These are phyloP conservation scores for Mrakiaceae sp. DNA, from an alignment of 1,284 basidiomycete genomes.

Conservation along the genomic window DNA sequence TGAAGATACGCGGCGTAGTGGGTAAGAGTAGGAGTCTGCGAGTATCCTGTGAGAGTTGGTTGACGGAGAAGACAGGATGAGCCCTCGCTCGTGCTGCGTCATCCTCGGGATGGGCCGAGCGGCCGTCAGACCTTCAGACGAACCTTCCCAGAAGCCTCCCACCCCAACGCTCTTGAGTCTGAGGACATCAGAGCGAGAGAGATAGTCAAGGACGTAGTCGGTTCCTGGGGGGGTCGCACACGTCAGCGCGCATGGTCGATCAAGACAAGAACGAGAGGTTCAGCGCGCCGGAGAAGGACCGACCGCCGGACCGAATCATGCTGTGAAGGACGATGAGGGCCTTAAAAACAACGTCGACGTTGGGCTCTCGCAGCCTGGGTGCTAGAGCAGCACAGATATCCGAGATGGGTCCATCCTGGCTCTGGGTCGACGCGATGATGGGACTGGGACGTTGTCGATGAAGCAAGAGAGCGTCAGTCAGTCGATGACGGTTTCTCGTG, in stretches of 20 bases:
- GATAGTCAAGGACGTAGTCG: constrained; percentile 74
- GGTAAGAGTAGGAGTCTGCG: constrained; percentile 71
- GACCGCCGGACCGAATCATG: constrained; percentile 74
- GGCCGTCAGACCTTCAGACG: constrained; percentile 18
- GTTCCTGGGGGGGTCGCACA: constrained; percentile 41
- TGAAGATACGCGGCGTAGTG: constrained; percentile 86
- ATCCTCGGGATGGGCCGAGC: no score
- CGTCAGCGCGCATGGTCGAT: no score
- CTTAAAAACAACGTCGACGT: constrained; percentile 90
- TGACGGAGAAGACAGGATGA: constrained; percentile 4
- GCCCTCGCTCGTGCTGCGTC: no score
- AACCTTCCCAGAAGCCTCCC: constrained; percentile 66
- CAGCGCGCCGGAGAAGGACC: no score
- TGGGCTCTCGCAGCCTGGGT: constrained; percentile 75
- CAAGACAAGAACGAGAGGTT: no score
- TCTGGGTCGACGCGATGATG: constrained; percentile 88
- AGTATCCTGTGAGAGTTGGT: constrained; percentile 48
- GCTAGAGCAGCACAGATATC: constrained; percentile 83
- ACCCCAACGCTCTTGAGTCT: constrained; percentile 63
- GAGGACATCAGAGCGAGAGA: constrained; percentile 67
- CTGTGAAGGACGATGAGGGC: constrained; percentile 88
- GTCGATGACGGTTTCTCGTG: background rate
- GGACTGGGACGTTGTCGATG: constrained; percentile 48
- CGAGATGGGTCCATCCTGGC: constrained; percentile 77
- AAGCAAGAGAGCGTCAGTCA: background rate